phyloP scores from a whole-genome alignment of 2,329 filamentous ascomycete genomes.

The Knufia petricola region DNA sequence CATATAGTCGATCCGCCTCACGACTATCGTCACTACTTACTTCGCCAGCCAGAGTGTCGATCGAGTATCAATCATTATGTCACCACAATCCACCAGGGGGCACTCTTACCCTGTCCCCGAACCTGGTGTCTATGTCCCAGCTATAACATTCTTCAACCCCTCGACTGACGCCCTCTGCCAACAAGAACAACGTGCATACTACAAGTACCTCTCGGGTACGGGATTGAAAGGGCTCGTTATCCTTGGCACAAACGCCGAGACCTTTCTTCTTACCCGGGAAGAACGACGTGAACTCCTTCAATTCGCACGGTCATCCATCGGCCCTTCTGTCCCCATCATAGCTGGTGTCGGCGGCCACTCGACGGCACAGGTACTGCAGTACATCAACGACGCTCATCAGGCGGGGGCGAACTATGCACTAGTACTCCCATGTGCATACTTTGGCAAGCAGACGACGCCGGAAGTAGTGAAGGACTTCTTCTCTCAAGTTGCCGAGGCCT shows the following conservation, averaged over 20 bases:
- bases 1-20: too few species aligned
- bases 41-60: too few species aligned
- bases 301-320: constrained; percentile 46
- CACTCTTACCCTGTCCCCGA: constrained; percentile 18
- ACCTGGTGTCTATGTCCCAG: constrained; percentile 46
- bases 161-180: constrained; percentile 41
- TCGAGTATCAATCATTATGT: too few species aligned
- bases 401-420: constrained; percentile 55
- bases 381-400: constrained; percentile 47
- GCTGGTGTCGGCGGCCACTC: constrained; percentile 58
- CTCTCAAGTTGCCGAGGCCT: constrained; percentile 44
- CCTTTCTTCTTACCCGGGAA: constrained; percentile 49
- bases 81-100: constrained; percentile 10
- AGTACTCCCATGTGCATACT: constrained; percentile 49
- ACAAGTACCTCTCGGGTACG: constrained; percentile 41
- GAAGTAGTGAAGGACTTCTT: constrained; percentile 52
- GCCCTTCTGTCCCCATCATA: constrained; percentile 49
- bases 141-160: constrained; percentile 47
- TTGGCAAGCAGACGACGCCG: constrained; percentile 52
- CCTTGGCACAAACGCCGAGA: constrained; percentile 48
- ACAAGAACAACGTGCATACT: constrained; percentile 42
- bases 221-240: constrained; percentile 45
- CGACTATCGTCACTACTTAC: too few species aligned
- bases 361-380: constrained; percentile 53
- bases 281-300: constrained; percentile 49